Evolutionary conservation across 2,329 filamentous ascomycete species (phyloP), one percentile per base, ranked within the genome.

Genomic region (Fulvia fulva): DNA sequence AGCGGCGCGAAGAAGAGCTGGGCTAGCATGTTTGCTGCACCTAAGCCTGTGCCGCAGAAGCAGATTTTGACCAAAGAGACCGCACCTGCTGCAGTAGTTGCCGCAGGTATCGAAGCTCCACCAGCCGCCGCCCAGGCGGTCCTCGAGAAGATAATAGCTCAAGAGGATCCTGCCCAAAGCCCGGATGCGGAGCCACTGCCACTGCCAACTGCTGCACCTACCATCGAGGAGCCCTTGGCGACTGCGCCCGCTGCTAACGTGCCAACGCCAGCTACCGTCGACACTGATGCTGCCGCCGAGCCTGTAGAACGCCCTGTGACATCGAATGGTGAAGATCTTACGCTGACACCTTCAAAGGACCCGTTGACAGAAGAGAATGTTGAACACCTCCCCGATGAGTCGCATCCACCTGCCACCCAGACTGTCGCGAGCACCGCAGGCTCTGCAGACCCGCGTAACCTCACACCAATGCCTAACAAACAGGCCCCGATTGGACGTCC

Each of bases 341-440:
- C 52, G 22, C 75, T 93, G 47, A 81, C 83, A 50, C 87, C 89
- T 16, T 83, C 90, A 23, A 87, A 89, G 76, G 90, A 91, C 73
- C 86, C 92, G 69, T 83, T 97, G 65, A 97, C 93, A 26, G 87
- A 93, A 77, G 88, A 87, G 67, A 97, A 97, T 76, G 87, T 97
- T 58, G 92, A 96, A 74, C 90, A 93, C 76, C 82, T 97, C 67
- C 88, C 87, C 64, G 92, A 97, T 76, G 83, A 82, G 56, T 96
- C 93, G 45, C 79, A 85, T 57, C 89, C 90, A 43, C 84, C 87
- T 21, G 83, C 87, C 49, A 93, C 90, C 55, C 88, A 87, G 65
- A 97, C 93, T 49, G 89, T 86, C 64, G 91, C 90, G 63, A 97
- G 92, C 81, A 96, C 92, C 59, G 89, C 91, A 67, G 94, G 93